Evolutionary conservation across 1,284 basidiomycete species (phyloP), one percentile per base, ranked within the genome.

Genomic region (Trichosporon sp.): DNA sequence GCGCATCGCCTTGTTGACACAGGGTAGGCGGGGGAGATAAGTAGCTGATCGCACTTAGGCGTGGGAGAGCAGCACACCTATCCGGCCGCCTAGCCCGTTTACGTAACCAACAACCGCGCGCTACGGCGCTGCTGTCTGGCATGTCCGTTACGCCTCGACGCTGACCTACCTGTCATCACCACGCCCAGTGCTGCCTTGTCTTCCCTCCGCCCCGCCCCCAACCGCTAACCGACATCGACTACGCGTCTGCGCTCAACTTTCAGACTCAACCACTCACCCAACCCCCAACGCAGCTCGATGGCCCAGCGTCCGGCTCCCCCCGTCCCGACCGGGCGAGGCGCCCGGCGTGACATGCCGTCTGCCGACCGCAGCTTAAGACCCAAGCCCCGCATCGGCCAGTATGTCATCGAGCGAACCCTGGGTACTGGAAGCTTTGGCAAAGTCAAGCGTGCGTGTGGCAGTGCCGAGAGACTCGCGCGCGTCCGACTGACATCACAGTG

Each of bases 351-450:
- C 68, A 44, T 58, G 9, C 68, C 65, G 18, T n/a, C 68, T 12
- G 70, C 62, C 29, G 58, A 62, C 34, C 72, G 71, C 18, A 68
- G 67, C 1, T 68, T 70, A 6, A 72, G 76, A 11, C 75, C 78
- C 34, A 80, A 81, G 66, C 78, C 80, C 18, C 75, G 79, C 65
- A 78, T 84, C 47, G 83, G 83, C 27, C 82, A 82, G 75, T 85
- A 86, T 68, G 82, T 84, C 72, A 78, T 86, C 56, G 82, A 84
- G 66, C 81, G 85, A 67, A 87, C 86, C 0, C 78, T 87, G 9
- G 87, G 87, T 0, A 85, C 85, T 71, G 96, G 96, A 21, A 95
- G 93, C 13, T 99, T 98, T 84, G 96, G 95, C 69, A 98, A 98
- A 83, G 96, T 99, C 80, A 98, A 98, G 86, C 92, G 95, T 96